Evolutionary conservation across 139 green algal species (phyloP).

Genomic region (Pseudopediastrum boryanum): DNA sequence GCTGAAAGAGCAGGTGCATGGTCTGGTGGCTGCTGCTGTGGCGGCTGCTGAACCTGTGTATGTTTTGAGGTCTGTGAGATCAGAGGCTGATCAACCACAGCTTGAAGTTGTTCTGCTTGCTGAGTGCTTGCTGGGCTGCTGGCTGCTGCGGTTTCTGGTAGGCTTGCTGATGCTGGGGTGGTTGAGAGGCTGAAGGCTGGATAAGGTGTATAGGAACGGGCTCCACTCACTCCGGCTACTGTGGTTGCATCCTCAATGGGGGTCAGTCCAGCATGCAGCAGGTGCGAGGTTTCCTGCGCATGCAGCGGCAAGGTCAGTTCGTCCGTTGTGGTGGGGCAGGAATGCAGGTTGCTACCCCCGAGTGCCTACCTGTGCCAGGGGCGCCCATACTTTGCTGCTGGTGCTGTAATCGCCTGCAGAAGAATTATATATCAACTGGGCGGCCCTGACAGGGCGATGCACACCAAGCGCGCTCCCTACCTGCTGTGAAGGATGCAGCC

Average conservation of each 20-base stretch:
- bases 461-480: no score
- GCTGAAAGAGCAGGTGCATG: background rate
- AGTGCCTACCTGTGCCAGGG: no score
- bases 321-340: background rate
- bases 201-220: background rate
- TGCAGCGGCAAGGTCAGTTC: background rate
- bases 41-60: background rate
- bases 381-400: no score
- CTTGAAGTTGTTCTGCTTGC: background rate
- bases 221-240: no score
- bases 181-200: background rate
- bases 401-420: no score
- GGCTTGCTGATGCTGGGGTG: background rate
- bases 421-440: no score
- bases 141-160: background rate
- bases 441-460: no score
- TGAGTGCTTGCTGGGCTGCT: background rate
- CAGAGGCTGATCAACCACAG: background rate
- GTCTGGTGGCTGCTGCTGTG: background rate
- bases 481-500: no score
- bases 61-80: no score
- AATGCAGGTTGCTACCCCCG: slow-evolving; percentile 26
- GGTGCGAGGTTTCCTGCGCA: background rate
- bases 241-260: no score
- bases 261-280: background rate